Conservation (phyloP, 164 flowering plant species). For the Magnolia kwangsiensis region DNA sequence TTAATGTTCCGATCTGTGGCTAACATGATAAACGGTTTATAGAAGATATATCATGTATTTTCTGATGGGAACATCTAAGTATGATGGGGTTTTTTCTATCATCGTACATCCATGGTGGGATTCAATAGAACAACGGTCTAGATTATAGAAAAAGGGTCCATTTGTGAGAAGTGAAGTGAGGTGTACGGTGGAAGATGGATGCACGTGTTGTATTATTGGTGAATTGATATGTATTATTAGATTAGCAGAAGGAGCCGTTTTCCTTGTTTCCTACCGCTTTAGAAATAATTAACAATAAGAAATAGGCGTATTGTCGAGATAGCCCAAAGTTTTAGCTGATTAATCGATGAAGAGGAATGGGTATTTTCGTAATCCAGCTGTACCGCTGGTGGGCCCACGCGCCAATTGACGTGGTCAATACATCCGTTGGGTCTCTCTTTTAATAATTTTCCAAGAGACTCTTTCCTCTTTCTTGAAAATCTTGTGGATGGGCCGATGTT, state of each 20-base stretch:
- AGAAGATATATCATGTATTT: too few relatives aligned
- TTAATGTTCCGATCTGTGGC: too few relatives aligned
- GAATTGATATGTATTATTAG: not conserved
- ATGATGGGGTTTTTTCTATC: too few relatives aligned
- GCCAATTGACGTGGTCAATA: not conserved
- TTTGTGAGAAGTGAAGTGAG: too few relatives aligned
- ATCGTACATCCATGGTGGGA: too few relatives aligned
- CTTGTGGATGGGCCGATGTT: not conserved
- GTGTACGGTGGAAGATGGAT: too few relatives aligned
- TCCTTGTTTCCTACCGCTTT: constrained; percentile 6
- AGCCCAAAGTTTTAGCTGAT: not conserved
- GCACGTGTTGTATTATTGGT: too few relatives aligned
- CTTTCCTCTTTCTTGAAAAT: not conserved
- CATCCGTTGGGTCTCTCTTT: not conserved
- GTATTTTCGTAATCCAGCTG: not conserved
- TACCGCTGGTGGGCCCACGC: not conserved
- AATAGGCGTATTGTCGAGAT: not conserved
- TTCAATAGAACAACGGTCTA: too few relatives aligned
- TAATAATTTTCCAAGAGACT: not conserved
- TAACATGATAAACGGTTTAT: too few relatives aligned
- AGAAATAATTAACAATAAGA: too few relatives aligned
- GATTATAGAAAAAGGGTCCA: too few relatives aligned
- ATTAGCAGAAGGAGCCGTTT: not conserved
- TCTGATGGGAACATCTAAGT: too few relatives aligned
- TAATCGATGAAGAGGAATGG: not conserved